Evolutionary conservation across 352 stramenopile genomes (phyloP).

Genomic region (Phytophthora cactorum): DNA sequence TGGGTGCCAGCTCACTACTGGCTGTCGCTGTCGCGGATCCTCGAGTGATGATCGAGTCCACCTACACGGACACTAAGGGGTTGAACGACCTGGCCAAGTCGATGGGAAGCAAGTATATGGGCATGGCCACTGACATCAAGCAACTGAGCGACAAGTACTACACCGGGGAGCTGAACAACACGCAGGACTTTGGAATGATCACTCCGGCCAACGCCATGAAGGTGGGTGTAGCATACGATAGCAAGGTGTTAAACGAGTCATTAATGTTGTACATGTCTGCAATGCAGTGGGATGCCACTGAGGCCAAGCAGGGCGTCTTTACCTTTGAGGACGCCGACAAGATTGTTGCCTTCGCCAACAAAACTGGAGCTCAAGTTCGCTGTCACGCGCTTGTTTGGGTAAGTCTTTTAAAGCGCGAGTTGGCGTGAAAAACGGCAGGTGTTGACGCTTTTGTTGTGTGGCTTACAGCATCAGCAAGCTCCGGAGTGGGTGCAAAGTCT

Average conservation of each 20-base stretch:
- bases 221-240: conserved; percentile 12
- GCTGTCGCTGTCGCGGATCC: conserved; percentile 18
- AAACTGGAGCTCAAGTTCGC: conserved; percentile 35
- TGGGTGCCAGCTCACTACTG: conserved; percentile 16
- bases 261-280: not conserved
- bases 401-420: conserved; percentile 1
- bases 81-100: conserved; percentile 37
- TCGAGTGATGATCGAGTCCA: conserved; percentile 40
- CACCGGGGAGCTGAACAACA: conserved; percentile 25
- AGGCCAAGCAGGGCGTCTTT: conserved; percentile 32
- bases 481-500: conserved; percentile 39
- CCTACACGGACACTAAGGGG: conserved; percentile 31
- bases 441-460: conserved; percentile 2
- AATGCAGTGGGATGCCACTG: conserved; percentile 35
- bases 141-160: conserved; percentile 36
- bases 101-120: conserved; percentile 39
- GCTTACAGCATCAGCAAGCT: conserved; percentile 41
- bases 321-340: conserved; percentile 36
- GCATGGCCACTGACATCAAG: conserved; percentile 39
- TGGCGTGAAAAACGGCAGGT: not conserved
- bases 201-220: conserved; percentile 44
- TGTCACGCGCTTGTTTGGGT: conserved; percentile 41
- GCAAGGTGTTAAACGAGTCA: not conserved
- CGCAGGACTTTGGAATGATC: conserved; percentile 40
- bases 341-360: conserved; percentile 35